Evolutionary conservation across 2,329 filamentous ascomycete species (phyloP), one percentile per base, ranked within the genome.

Genomic region (Cercospora sp.): DNA sequence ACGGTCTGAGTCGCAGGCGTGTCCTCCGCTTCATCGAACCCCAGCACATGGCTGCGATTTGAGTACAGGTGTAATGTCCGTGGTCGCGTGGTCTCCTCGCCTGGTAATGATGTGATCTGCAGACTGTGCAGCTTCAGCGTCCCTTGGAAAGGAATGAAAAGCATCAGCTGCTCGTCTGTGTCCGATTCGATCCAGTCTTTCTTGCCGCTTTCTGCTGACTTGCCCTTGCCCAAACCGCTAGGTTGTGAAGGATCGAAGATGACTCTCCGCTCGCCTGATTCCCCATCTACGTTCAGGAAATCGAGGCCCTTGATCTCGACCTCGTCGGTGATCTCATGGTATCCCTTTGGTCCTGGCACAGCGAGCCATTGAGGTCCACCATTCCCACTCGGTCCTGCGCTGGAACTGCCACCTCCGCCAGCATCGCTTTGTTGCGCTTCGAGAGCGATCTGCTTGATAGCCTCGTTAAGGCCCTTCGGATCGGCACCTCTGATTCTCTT

Each of bases 131-230:
- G 86, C 84, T 98, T 99, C 72, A 97, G 79, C 59, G 89, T 92
- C 33, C 90, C 88, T 79, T 94, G 90, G 82, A 99, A 97, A 0
- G 95, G 94, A 66, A 96, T 85, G 80, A 90, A 98, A 58, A 99
- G 86, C 86, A 98, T 91, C 70, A 99, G 84, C 83, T 99, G 95
- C 82, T 98, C 94, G 77, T 99, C 95, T 39, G 94, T 96, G 77
- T 97, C 94, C 79, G 93, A 97, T 84, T 97, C 92, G 23, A 98
- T 89, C 90, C 92, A 98, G 80, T 99, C 94, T 77, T 81, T 80
- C 73, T 78, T 80, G 10, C 87, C 88, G 30, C 79, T 79, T 36
- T 82, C 81, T 9, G 81, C 79, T 18, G 79, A 80, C 76, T 89
- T 89, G 65, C 82, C 85, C 75, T 88, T 87, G 45, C 79, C 81